Conservation (phyloP, 345 rosid species). For the Melastoma malabathricum region DNA sequence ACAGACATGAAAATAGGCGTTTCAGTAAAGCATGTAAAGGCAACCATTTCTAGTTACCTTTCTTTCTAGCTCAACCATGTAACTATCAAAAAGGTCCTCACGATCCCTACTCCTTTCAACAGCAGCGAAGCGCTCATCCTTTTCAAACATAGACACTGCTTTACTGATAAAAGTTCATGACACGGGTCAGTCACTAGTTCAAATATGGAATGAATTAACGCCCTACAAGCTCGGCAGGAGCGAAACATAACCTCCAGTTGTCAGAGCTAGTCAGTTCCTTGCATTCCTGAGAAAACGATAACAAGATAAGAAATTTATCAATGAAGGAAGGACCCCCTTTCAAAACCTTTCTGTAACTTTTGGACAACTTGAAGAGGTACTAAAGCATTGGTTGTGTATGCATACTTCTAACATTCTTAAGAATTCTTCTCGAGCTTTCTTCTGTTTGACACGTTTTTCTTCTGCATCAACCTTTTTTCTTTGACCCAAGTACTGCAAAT, state of each 20-base stretch:
- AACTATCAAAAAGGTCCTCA: slow-evolving; percentile 83
- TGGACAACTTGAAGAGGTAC: too few relatives aligned
- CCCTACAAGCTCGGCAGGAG: slow-evolving; percentile 3
- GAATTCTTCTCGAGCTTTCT: slow-evolving; percentile 85
- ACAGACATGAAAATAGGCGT: too few relatives aligned
- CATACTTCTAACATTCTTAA: slow-evolving; percentile 89
- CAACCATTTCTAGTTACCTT: slow-evolving; percentile 37
- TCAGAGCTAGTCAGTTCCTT: slow-evolving; percentile 69
- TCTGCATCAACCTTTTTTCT: slow-evolving; percentile 89
- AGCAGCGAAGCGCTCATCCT: slow-evolving; percentile 90
- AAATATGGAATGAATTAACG: background rate
- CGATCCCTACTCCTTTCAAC: slow-evolving; percentile 82
- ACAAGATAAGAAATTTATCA: background rate
- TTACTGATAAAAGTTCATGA: slow-evolving; percentile 37
- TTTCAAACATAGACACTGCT: slow-evolving; percentile 74
- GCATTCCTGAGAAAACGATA: slow-evolving; percentile 48
- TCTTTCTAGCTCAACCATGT: slow-evolving; percentile 79
- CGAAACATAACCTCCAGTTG: slow-evolving; percentile 63
- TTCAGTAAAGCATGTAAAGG: background rate
- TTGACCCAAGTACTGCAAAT: slow-evolving; percentile 79
- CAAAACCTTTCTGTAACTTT: too few relatives aligned
- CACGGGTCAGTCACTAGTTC: background rate
- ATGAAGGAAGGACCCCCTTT: background rate
- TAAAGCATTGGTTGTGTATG: background rate
- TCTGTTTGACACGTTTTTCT: slow-evolving; percentile 88